Percentiles rank a stretch among this genome's conserved stretches.
phyloP scores from a whole-genome alignment of 306 rosid genomes.

The Adenanthera pavonina region DNA sequence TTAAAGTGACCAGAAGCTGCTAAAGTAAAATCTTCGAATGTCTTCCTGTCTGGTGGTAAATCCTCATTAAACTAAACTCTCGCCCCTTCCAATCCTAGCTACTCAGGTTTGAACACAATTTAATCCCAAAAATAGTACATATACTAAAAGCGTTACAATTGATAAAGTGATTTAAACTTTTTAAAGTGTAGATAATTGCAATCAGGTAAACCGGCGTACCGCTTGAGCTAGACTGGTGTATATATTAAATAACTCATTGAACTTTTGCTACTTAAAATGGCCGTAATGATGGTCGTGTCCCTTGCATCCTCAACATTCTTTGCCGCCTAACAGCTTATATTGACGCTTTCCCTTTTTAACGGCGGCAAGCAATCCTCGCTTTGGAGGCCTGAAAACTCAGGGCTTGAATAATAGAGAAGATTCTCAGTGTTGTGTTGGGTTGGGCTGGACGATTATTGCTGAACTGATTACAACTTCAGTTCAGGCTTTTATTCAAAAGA shows the following conservation, averaged over 20 bases:
- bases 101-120: conserved; percentile 34
- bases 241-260: conserved; percentile 20
- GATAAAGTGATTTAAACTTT: background rate
- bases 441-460: conserved; percentile 26
- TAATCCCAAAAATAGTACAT: background rate
- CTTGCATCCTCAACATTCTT: conserved; percentile 36
- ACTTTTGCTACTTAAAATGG: conserved; percentile 6
- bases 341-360: background rate
- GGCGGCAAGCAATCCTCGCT: conserved; percentile 9
- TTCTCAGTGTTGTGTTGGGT: background rate
- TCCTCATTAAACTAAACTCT: conserved; percentile 23
- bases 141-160: background rate
- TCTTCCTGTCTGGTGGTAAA: conserved; percentile 52
- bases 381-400: conserved; percentile 13
- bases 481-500: conserved; percentile 26
- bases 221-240: background rate
- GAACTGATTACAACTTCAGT: conserved; percentile 5
- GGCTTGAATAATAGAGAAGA: conserved; percentile 36
- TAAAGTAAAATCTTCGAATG: conserved; percentile 49
- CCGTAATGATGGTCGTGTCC: conserved; percentile 34
- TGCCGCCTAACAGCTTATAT: background rate
- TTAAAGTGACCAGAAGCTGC: conserved; percentile 37
- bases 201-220: background rate
- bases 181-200: background rate
- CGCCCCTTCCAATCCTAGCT: background rate